Percentiles rank a stretch among this genome's conserved stretches.
phyloP scores from a whole-genome alignment of 2,329 filamentous ascomycete genomes.

The Zopfia rhizophila region DNA sequence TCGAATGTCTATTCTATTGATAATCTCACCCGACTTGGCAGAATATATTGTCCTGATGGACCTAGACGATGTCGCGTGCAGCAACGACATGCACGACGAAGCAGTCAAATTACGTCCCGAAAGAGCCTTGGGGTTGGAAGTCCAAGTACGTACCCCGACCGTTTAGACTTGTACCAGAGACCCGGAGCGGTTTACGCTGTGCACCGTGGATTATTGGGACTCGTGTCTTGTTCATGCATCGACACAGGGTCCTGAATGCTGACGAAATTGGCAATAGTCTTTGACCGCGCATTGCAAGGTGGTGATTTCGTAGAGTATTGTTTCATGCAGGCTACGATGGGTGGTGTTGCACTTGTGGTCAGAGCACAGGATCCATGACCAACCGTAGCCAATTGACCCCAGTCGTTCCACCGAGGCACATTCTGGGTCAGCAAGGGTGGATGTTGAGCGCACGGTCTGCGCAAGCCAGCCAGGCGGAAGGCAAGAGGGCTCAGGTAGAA shows the following conservation, averaged over 20 bases:
- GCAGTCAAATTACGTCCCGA: constrained; percentile 17
- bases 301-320: constrained; percentile 34
- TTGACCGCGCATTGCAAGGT: constrained; percentile 18
- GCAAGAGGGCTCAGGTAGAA: constrained; percentile 10
- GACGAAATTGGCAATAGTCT: constrained; percentile 26
- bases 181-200: constrained; percentile 4
- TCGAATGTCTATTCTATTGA: constrained; percentile 1
- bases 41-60: constrained; percentile 17
- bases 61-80: constrained; percentile 30
- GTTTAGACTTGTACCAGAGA: constrained; percentile 3
- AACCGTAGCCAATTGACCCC: constrained; percentile 32
- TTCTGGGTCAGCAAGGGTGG: constrained; percentile 19
- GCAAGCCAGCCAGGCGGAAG: constrained; percentile 27
- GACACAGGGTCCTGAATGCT: constrained; percentile 18
- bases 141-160: constrained; percentile 9
- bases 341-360: constrained; percentile 43
- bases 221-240: constrained; percentile 38
- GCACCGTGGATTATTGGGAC: constrained; percentile 10
- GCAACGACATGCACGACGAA: constrained; percentile 2
- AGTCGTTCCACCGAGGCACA: constrained; percentile 37
- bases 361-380: constrained; percentile 25
- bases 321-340: constrained; percentile 36
- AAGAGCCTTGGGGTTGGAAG: constrained; percentile 16
- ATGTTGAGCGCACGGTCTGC: constrained; percentile 28
- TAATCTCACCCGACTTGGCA: constrained; percentile 13